A percentile compares a stretch with the other conserved stretches of the same genome.
Evolutionary conservation across 768 basidiomycete species (phyloP).

Genomic region (Epithele typhae): DNA sequence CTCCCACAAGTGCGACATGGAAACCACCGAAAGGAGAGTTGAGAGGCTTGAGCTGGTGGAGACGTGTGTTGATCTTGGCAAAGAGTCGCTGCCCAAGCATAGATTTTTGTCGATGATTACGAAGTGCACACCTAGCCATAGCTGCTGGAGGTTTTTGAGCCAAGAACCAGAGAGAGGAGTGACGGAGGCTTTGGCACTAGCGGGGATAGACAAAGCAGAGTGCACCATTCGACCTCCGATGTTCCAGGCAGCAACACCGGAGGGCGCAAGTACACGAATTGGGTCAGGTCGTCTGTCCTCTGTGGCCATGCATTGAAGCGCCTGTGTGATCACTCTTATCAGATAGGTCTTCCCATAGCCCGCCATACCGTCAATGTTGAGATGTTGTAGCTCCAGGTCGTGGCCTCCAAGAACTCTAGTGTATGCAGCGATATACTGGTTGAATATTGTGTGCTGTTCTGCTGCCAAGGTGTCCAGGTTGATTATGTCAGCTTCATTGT

Average conservation of each 20-base stretch:
- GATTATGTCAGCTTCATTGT: too few relatives aligned
- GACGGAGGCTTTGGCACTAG: not conserved
- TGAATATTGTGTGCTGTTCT: too few relatives aligned
- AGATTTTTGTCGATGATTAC: not conserved
- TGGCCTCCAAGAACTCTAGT: too few relatives aligned
- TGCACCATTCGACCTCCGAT: not conserved
- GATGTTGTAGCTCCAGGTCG: too few relatives aligned
- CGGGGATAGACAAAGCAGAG: not conserved
- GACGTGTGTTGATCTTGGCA: not conserved
- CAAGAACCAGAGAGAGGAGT: not conserved
- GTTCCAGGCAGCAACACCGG: constrained; percentile 1
- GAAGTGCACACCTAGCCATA: not conserved
- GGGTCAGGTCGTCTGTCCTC: not conserved
- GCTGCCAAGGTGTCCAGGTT: too few relatives aligned
- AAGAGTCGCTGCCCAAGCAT: not conserved
- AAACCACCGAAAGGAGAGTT: not conserved
- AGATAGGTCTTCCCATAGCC: not conserved
- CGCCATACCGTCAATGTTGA: constrained; percentile 1
- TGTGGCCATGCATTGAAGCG: not conserved
- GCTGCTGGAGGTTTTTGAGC: not conserved
- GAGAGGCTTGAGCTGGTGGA: not conserved
- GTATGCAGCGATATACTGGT: too few relatives aligned
- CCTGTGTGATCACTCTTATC: not conserved
- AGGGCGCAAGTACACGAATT: not conserved
- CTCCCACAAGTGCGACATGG: not conserved